Percentiles rank a stretch among this genome's conserved stretches.
Evolutionary conservation across 192 early-diverging fungal genomes (phyloP).

Genomic region (Thamnidium elegans): DNA sequence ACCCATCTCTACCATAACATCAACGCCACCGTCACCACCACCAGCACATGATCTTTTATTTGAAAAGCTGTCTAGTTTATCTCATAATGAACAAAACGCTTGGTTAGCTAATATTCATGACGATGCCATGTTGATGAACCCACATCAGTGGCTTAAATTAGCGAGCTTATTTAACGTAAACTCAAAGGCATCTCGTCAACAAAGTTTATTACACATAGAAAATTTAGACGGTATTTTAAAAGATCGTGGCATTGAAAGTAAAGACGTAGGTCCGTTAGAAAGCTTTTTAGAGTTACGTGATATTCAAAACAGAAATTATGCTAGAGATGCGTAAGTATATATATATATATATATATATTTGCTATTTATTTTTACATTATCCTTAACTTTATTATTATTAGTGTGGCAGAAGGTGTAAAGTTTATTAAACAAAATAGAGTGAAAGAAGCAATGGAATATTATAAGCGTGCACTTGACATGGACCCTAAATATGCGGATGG

Average conservation of each 20-base stretch:
- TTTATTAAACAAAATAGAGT: conserved; percentile 19
- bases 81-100: conserved; percentile 9
- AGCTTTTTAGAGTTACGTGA: conserved; percentile 30
- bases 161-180: conserved; percentile 32
- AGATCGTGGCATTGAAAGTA: conserved; percentile 16
- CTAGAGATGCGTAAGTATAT: conserved; percentile 32
- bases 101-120: conserved; percentile 24
- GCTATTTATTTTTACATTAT: not conserved
- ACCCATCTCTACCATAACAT: not conserved
- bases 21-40: not conserved
- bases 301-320: conserved; percentile 36
- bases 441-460: conserved; percentile 31
- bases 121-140: conserved; percentile 30
- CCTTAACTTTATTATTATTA: not conserved
- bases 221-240: not conserved
- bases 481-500: conserved; percentile 39
- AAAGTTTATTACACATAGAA: conserved; percentile 9
- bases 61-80: not conserved
- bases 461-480: conserved; percentile 38
- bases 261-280: conserved; percentile 14
- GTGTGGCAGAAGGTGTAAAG: conserved; percentile 32
- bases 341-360: conserved; percentile 6
- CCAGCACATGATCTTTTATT: not conserved
- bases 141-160: conserved; percentile 33
- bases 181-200: conserved; percentile 23